Percentiles rank a stretch among this genome's conserved stretches.
phyloP scores from a whole-genome alignment of 352 stramenopile genomes.

The Phytophthora constricta region DNA sequence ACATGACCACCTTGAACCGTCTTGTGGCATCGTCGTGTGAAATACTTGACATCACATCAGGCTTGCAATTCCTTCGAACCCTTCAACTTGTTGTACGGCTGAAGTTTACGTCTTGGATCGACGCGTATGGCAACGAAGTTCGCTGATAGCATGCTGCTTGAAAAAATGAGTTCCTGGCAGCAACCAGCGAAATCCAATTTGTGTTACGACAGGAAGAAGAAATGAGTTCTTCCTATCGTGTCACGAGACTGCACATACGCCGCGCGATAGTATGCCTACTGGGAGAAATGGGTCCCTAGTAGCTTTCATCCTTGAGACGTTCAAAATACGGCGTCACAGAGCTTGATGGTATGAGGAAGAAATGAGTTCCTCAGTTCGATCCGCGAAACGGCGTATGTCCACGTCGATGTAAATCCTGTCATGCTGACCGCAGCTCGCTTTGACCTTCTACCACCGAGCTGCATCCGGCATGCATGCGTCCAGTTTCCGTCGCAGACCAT shows the following conservation, averaged over 20 bases:
- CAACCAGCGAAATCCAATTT: no score
- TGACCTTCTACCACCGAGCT: constrained; percentile 37
- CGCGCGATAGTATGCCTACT: background rate
- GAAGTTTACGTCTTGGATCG: no score
- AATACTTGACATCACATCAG: no score
- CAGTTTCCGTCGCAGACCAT: constrained; percentile 57
- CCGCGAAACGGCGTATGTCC: background rate
- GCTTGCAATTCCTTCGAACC: no score
- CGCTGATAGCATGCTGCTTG: no score
- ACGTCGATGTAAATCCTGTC: background rate
- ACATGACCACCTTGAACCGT: background rate
- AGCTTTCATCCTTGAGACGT: background rate
- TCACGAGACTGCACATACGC: background rate
- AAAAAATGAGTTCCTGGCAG: no score
- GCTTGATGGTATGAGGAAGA: constrained; percentile 22
- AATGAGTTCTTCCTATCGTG: background rate
- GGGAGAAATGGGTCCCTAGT: constrained; percentile 3
- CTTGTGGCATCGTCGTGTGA: background rate
- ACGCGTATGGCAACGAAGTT: no score
- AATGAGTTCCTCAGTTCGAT: constrained; percentile 29
- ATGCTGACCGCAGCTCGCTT: no score
- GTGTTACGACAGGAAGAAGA: background rate
- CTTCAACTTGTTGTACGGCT: no score
- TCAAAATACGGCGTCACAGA: no score
- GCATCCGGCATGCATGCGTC: constrained; percentile 58